Evolutionary conservation across 331 rosid genomes (phyloP), one percentile per base, ranked within the genome.

Genomic region (Rhamnella rubrinervis): DNA sequence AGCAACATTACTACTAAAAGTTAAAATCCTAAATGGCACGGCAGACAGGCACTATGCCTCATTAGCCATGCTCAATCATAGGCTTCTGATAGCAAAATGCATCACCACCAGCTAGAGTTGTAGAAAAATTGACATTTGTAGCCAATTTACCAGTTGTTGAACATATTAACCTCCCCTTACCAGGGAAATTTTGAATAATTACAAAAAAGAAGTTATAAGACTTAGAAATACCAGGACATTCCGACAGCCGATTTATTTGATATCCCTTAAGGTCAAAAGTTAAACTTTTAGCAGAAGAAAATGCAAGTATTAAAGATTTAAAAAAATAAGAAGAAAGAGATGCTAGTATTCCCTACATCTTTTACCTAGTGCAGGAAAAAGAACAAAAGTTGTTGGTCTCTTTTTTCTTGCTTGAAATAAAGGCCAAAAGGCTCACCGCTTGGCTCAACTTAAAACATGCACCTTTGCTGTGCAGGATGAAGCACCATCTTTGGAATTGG

Each of bases 41-140:
- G 96, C 97, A 87, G 97, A 83, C 92, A 85, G 97, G 97, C 97
- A 80, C 96, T 89, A 85, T 87, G 97, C 99, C 99, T 86, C 83
- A 81, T 87, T 86, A 91, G 98, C 97, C 97, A 96, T 93, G 98
- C 97, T 95, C 82, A 83, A 86, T 84, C 74, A 87, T 79, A 91
- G 79, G 96, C 99, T 87, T 79, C 88, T 91, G 79, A 84, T 85
- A 50, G 85, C 85, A 82, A 85, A 97, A 95, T 84, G 96, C 96
- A 87, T 91, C 99, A 86, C 96, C 97, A 86, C 96, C 92, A 68
- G 92, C 90, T 87, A 87, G 88, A 84, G 96, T 95, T 85, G 95
- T 76, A 85, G 96, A 80, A 83, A 91, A 89, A 83, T 79, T 68
- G 95, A 87, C 76, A 83, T 80, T 84, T 87, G 92, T 77, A 96